Conservation (phyloP, 2,329 filamentous ascomycete genomes). For the Nemania serpens region DNA sequence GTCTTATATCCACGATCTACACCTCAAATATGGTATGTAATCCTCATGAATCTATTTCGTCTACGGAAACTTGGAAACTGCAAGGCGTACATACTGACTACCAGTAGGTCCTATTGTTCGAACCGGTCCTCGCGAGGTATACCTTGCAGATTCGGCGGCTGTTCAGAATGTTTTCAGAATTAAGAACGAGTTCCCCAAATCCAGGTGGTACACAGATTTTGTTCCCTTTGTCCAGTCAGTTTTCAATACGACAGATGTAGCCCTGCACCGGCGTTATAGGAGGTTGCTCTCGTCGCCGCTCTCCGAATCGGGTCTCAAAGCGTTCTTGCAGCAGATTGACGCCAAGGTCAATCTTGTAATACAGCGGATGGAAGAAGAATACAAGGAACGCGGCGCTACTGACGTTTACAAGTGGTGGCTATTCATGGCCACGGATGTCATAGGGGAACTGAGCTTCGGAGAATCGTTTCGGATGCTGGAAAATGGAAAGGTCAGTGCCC, state of each 20-base stretch:
- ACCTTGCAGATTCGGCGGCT: slow-evolving; percentile 30
- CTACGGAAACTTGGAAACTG: no score
- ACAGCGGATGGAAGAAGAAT: slow-evolving; percentile 50
- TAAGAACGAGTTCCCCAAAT: slow-evolving; percentile 36
- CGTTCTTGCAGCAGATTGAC: slow-evolving; percentile 42
- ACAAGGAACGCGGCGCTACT: slow-evolving; percentile 40
- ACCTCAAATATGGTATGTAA: slow-evolving; percentile 36
- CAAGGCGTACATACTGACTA: background rate
- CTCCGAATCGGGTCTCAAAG: slow-evolving; percentile 44
- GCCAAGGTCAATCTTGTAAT: slow-evolving; percentile 47
- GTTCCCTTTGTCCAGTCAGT: slow-evolving; percentile 35
- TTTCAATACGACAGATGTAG: slow-evolving; percentile 48
- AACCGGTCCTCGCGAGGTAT: slow-evolving; percentile 35
- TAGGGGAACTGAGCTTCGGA: slow-evolving; percentile 58
- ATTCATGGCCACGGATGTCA: slow-evolving; percentile 59
- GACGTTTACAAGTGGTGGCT: slow-evolving; percentile 60
- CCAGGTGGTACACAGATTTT: slow-evolving; percentile 29
- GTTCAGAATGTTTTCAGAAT: slow-evolving; percentile 34
- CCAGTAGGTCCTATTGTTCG: slow-evolving; percentile 38
- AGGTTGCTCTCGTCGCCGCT: slow-evolving; percentile 48
- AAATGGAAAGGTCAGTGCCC: slow-evolving; percentile 47
- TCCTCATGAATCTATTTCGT: no score
- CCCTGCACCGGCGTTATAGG: slow-evolving; percentile 46
- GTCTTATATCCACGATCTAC: slow-evolving; percentile 34
- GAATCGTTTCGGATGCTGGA: slow-evolving; percentile 59